These are phyloP conservation scores for Thymus quinquecostatus DNA, from an alignment of 257 asterid species.

Conservation along the genomic window DNA sequence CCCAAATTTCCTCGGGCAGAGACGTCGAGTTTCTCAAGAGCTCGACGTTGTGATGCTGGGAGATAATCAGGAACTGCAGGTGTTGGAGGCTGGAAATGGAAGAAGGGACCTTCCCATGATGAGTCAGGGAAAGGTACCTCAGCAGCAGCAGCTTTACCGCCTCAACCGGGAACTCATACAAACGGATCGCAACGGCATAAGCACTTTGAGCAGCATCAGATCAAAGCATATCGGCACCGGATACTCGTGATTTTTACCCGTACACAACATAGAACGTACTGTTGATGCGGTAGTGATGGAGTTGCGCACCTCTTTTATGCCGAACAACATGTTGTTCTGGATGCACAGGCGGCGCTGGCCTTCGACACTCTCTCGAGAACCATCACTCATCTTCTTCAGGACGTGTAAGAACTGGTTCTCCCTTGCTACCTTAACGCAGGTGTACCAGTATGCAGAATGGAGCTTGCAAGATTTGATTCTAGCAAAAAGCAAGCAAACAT, in stretches of 20 bases:
- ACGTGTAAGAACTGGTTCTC: background rate
- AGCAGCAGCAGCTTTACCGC: background rate
- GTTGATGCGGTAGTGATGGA: background rate
- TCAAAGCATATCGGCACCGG: background rate
- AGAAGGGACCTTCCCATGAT: background rate
- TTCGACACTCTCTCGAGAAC: background rate
- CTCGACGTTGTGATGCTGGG: background rate
- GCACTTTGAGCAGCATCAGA: background rate
- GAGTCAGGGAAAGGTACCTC: background rate
- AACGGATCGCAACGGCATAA: conserved; percentile 9
- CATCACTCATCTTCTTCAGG: background rate
- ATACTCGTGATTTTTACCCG: background rate
- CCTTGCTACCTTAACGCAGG: background rate
- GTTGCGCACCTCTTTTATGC: background rate
- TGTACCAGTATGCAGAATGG: conserved; percentile 1
- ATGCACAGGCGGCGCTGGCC: background rate
- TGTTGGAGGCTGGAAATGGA: background rate
- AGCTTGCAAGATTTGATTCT: background rate
- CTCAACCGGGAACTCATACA: background rate
- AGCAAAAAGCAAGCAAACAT: no score
- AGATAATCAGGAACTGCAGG: background rate
- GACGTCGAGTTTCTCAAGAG: background rate
- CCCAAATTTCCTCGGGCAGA: background rate
- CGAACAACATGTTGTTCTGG: background rate
- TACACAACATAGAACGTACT: background rate